Percentiles rank a stretch among this genome's conserved stretches.
These are phyloP conservation scores for Diatrype stigma DNA, from an alignment of 2,329 filamentous ascomycete genomes.

Conservation along the genomic window DNA sequence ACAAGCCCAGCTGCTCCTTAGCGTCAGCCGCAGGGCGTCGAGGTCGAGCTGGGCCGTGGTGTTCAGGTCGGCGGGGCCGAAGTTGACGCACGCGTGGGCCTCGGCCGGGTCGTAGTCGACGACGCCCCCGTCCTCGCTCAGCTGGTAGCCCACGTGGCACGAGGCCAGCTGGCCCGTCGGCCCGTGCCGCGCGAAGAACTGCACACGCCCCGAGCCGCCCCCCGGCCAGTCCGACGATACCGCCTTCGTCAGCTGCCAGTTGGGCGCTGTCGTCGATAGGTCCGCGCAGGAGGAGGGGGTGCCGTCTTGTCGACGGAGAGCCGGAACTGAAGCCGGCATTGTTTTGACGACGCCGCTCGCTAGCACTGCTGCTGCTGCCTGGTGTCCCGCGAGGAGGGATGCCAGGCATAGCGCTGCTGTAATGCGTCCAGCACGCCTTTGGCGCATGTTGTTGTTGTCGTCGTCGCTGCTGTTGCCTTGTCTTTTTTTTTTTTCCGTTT, in stretches of 20 bases:
- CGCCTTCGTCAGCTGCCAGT: constrained; percentile 12
- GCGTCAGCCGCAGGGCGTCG: constrained; percentile 8
- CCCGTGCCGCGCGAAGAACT: constrained; percentile 12
- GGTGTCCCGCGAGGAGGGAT: constrained; percentile 9
- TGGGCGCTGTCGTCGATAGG: constrained; percentile 7
- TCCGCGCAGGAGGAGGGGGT: constrained; percentile 2
- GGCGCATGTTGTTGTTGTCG: constrained; percentile 2
- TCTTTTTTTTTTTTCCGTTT: not conserved
- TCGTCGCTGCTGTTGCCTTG: not conserved
- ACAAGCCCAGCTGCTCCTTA: constrained; percentile 12
- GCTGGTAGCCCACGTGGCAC: constrained; percentile 12
- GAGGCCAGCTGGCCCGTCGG: constrained; percentile 5
- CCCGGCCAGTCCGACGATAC: constrained; percentile 16
- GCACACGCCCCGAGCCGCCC: constrained; percentile 9
- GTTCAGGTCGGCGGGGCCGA: constrained; percentile 6
- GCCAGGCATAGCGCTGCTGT: constrained; percentile 5
- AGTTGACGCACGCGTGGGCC: constrained; percentile 9
- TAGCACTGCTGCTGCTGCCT: not conserved
- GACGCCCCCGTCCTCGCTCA: constrained; percentile 8
- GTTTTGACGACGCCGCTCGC: too few species aligned
- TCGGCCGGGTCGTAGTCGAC: constrained; percentile 11
- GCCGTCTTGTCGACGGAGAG: too few species aligned
- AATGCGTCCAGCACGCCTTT: not conserved
- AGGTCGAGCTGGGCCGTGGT: constrained; percentile 14
- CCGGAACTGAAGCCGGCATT: too few species aligned